Conservation (phyloP, 2,329 filamentous ascomycete genomes). For the Capronia epimyces region DNA sequence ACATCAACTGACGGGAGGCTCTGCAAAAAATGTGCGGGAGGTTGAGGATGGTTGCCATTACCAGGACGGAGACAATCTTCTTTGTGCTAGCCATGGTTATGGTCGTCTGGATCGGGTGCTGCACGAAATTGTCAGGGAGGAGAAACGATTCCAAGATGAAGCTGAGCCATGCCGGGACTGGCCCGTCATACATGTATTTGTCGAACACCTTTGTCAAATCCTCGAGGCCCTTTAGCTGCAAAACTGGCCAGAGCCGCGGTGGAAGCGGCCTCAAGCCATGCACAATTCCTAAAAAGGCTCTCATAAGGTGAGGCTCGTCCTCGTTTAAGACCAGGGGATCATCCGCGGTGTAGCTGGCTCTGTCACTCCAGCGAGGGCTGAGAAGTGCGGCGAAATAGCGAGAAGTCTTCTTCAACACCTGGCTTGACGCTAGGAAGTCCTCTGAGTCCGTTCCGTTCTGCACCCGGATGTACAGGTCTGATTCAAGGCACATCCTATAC, state of each 20-base stretch:
- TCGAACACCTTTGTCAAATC: not conserved
- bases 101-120: no score
- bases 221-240: not conserved
- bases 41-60: not conserved
- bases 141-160: not conserved
- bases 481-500: not conserved
- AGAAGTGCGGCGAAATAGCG: not conserved
- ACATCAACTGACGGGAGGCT: conserved; percentile 4
- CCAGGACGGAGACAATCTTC: no score
- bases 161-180: not conserved
- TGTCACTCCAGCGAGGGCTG: not conserved
- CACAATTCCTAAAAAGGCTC: not conserved
- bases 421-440: not conserved
- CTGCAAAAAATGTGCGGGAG: not conserved
- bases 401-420: not conserved
- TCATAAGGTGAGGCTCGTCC: not conserved
- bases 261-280: not conserved
- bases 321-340: not conserved
- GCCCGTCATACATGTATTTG: conserved; percentile 2
- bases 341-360: not conserved
- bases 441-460: not conserved
- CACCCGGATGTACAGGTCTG: not conserved
- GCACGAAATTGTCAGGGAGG: no score
- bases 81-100: no score
- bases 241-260: not conserved